These are phyloP conservation scores for Escovopsis sp. DNA, from an alignment of 2,329 filamentous ascomycete species.

Conservation along the genomic window DNA sequence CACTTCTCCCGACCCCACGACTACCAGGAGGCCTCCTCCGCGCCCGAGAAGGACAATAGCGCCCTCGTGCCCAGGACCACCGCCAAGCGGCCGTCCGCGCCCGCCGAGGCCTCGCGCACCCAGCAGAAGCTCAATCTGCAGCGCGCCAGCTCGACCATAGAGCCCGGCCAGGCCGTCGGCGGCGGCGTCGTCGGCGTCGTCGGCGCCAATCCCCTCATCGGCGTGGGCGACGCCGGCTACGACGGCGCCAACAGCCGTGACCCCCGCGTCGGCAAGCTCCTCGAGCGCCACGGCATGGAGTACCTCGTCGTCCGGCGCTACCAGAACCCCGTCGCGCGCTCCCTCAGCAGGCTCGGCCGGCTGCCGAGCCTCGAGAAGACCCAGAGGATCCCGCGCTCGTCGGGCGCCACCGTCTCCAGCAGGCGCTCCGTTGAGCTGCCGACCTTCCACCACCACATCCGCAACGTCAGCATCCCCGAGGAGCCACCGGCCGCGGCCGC, in stretches of 20 bases:
- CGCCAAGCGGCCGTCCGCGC: slow-evolving; percentile 24
- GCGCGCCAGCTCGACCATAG: slow-evolving; percentile 56
- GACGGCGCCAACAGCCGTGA: slow-evolving; percentile 38
- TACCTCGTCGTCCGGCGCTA: slow-evolving; percentile 61
- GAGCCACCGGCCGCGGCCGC: slow-evolving; percentile 13
- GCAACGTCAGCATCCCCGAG: slow-evolving; percentile 25
- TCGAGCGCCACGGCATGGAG: slow-evolving; percentile 57
- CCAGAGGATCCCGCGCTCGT: slow-evolving; percentile 30
- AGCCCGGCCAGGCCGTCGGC: slow-evolving; percentile 37
- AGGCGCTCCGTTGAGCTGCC: slow-evolving; percentile 17
- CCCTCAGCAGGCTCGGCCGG: slow-evolving; percentile 31
- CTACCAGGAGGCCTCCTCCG: slow-evolving; percentile 10
- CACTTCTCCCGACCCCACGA: slow-evolving; percentile 17
- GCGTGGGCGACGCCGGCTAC: slow-evolving; percentile 39
- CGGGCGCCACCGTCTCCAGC: slow-evolving; percentile 22
- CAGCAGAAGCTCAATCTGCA: slow-evolving; percentile 66
- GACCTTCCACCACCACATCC: slow-evolving; percentile 17
- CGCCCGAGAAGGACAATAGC: slow-evolving; percentile 25
- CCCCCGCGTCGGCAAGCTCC: slow-evolving; percentile 47
- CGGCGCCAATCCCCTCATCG: slow-evolving; percentile 32
- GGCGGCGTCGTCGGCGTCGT: slow-evolving; percentile 21
- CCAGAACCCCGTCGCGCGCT: slow-evolving; percentile 54
- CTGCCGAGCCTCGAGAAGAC: slow-evolving; percentile 38
- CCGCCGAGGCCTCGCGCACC: slow-evolving; percentile 48
- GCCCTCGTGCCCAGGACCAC: slow-evolving; percentile 31